Conservation (phyloP, 352 stramenopile species). For the Globisporangium carolinianum region DNA sequence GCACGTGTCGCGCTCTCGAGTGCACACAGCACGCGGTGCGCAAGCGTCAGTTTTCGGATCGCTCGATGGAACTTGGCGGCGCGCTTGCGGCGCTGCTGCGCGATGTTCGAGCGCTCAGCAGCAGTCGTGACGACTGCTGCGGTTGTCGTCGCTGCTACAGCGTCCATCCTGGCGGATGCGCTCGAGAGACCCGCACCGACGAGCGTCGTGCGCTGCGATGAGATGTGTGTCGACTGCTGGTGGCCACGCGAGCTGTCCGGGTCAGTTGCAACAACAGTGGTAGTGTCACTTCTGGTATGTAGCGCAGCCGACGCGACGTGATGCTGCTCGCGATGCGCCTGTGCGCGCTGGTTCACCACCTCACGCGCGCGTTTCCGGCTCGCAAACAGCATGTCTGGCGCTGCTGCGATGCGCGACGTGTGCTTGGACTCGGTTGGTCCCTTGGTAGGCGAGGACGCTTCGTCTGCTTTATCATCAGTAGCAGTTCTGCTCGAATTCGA, state of each 20-base stretch:
- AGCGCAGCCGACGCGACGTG: not conserved
- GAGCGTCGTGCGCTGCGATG: conserved; percentile 4
- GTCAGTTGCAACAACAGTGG: not conserved
- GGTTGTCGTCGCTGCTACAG: not conserved
- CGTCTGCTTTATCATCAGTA: no score
- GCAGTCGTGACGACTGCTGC: not conserved
- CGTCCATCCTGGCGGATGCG: no score
- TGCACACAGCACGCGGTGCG: conserved; percentile 34
- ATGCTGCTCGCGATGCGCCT: conserved; percentile 1
- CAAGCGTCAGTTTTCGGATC: conserved; percentile 38
- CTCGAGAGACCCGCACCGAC: not conserved
- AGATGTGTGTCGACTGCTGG: no score
- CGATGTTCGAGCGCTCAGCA: not conserved
- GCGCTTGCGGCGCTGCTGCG: conserved; percentile 6
- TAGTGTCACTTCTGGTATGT: not conserved
- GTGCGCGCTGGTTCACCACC: conserved; percentile 8
- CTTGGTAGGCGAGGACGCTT: no score
- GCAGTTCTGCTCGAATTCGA: not conserved
- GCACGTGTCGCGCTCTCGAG: conserved; percentile 22
- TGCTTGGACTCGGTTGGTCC: conserved; percentile 1
- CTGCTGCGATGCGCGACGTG: not conserved
- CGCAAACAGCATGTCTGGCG: conserved; percentile 7
- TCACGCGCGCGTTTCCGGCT: conserved; percentile 7
- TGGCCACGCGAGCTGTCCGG: not conserved
- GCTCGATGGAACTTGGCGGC: conserved; percentile 24